Conservation (phyloP, 169 alveolate species). For the Plasmodium inui region DNA sequence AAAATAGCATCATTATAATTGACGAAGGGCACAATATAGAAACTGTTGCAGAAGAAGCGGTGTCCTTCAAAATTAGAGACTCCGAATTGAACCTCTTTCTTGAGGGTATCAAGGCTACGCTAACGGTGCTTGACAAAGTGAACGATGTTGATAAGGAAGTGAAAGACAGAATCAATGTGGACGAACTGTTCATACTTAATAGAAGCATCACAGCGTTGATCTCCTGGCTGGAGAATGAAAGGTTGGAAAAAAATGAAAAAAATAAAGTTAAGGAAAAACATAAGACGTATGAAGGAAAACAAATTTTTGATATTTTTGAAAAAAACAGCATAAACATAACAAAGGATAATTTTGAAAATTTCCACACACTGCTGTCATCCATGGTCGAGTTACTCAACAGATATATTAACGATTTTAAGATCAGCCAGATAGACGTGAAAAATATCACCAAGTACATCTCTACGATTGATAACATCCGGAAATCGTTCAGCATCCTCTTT, state of each 20-base stretch:
- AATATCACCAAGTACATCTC: slow-evolving; percentile 75
- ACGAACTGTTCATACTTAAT: slow-evolving; percentile 48
- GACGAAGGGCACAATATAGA: slow-evolving; percentile 97
- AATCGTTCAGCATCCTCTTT: slow-evolving; percentile 78
- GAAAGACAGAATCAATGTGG: slow-evolving; percentile 29
- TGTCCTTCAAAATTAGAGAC: slow-evolving; percentile 83
- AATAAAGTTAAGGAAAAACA: slow-evolving; percentile 71
- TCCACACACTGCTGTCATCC: slow-evolving; percentile 21
- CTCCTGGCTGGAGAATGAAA: slow-evolving; percentile 43
- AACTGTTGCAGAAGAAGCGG: slow-evolving; percentile 90
- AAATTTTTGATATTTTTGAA: slow-evolving; percentile 65
- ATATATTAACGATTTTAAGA: slow-evolving; percentile 63
- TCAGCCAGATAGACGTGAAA: slow-evolving; percentile 80
- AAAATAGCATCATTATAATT: slow-evolving; percentile 90
- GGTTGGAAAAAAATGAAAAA: slow-evolving; percentile 49
- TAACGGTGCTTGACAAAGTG: slow-evolving; percentile 46
- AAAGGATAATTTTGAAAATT: slow-evolving; percentile 61
- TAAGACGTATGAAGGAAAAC: slow-evolving; percentile 68
- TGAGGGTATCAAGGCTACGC: slow-evolving; percentile 76
- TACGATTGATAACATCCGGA: slow-evolving; percentile 76
- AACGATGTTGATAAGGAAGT: slow-evolving; percentile 59
- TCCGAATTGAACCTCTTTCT: slow-evolving; percentile 79
- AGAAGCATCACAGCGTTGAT: slow-evolving; percentile 67
- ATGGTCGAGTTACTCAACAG: slow-evolving; percentile 63
- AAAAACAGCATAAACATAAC: slow-evolving; percentile 59